A percentile compares a stretch with the other conserved stretches of the same genome.
Evolutionary conservation across 1,284 basidiomycete species (phyloP).

Genomic region (Rhodotorula sp.): DNA sequence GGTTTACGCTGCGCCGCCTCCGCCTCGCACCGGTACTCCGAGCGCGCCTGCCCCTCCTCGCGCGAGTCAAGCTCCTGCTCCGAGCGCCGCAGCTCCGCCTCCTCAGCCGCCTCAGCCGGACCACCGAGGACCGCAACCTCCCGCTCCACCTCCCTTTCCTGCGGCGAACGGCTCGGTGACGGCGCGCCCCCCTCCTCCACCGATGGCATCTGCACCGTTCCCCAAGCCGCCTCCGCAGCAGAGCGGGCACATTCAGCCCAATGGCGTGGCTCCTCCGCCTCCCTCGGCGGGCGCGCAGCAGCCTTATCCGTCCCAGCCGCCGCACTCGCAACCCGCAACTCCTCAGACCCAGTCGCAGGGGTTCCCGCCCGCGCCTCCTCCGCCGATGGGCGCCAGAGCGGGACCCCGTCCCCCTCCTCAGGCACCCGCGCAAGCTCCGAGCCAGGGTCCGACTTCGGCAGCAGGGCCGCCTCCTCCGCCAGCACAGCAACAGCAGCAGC

Average conservation of each 20-base stretch:
- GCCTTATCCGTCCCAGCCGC: neutral
- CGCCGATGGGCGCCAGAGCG: neutral
- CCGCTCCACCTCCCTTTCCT: neutral
- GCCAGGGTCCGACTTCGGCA: neutral
- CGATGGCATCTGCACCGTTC: neutral
- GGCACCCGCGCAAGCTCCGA: neutral
- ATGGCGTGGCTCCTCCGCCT: neutral
- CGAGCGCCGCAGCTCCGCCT: neutral
- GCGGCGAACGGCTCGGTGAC: neutral
- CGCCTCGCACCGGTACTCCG: constrained; percentile 5
- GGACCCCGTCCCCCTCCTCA: neutral
- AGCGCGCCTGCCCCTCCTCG: constrained; percentile 12
- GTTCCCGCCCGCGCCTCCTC: neutral
- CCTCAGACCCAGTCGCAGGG: neutral
- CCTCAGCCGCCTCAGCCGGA: neutral
- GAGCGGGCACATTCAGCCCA: neutral
- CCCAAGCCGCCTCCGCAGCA: neutral
- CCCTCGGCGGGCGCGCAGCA: neutral
- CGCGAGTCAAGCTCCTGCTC: neutral
- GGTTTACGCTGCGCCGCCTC: constrained; percentile 4
- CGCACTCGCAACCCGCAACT: too few species aligned
- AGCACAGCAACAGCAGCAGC: constrained; percentile 12
- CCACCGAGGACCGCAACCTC: too few species aligned
- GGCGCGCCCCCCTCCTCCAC: neutral
- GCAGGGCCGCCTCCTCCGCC: constrained; percentile 1